A percentile compares a stretch with the other conserved stretches of the same genome.
Conservation (phyloP, 371 early-diverging fungal species). For the Blakeslea trispora region DNA sequence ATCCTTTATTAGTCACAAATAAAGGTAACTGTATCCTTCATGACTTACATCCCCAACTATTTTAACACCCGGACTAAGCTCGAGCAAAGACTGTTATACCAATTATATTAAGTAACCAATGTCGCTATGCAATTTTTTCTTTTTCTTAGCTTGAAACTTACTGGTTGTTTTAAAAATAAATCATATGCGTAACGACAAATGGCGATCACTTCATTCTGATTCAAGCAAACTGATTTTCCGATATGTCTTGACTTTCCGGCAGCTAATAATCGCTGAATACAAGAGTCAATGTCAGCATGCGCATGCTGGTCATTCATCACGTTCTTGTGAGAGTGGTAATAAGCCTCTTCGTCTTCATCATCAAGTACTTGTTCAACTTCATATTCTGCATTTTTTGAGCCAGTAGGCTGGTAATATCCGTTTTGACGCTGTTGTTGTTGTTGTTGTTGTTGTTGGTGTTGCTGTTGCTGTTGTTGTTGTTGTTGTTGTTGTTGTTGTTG, state of each 20-base stretch:
- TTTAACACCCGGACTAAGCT: constrained; percentile 93
- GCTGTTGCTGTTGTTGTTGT: too few relatives aligned
- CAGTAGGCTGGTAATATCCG: background rate
- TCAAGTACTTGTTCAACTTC: background rate
- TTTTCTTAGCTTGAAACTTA: constrained; percentile 14
- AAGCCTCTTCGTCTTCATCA: background rate
- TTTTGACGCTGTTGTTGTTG: background rate
- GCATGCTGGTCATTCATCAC: background rate
- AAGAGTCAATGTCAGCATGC: constrained; percentile 73
- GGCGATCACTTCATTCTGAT: constrained; percentile 79
- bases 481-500: constrained; percentile 5
- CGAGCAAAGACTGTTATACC: constrained; percentile 68
- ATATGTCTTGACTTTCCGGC: constrained; percentile 70
- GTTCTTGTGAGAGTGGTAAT: background rate
- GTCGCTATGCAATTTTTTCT: too few relatives aligned
- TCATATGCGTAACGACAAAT: constrained; percentile 87
- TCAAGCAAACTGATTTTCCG: constrained; percentile 68
- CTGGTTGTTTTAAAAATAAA: constrained; percentile 89
- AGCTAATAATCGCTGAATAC: constrained; percentile 75
- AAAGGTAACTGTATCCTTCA: too few relatives aligned
- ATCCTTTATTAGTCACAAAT: background rate
- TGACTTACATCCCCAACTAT: constrained; percentile 82
- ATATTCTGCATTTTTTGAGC: background rate
- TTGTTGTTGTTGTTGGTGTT: too few relatives aligned
- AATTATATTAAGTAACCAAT: background rate